Base-by-base conservation (phyloP, 2,329 filamentous ascomycete species). In the Colletotrichum salicis region DNA sequence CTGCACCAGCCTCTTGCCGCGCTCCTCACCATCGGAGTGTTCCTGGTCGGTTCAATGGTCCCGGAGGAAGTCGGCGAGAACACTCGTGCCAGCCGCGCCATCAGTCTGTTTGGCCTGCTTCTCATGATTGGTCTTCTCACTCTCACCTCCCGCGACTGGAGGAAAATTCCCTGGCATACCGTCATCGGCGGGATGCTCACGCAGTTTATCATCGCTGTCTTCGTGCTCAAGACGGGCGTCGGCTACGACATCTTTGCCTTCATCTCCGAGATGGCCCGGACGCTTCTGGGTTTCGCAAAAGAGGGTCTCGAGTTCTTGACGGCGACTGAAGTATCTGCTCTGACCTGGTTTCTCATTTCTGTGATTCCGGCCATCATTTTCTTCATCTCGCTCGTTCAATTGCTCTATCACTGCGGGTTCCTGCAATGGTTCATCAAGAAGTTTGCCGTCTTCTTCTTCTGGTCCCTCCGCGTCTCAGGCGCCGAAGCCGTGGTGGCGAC, bases 371-470 rank as follows among this genome's bases (percentile, higher is more conserved):
- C 92, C 63, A 93, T 94, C 79, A 91, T 94, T 80, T 94, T 94
- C 86, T 94, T 94, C 87, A 90, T 94, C 57, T 87, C 92, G 1
- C 84, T 94, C 13, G 91, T 94, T 7, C 91, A 93, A 79, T 85
- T 94, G 1, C 79, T 93, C 41, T 94, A 92, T 82, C 91, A 93
- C 83, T 87, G 87, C 77, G 90, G 90, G 2, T 80, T 91, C 31
- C 83, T 94, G 55, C 92, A 94, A 81, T 94, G 92, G 92, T 91
- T 92, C 79, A 87, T 94, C 75, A 86, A 85, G 71, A 94, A 94
- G 77, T 93, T 93, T 76, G 92, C 92, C 67, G 85, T 88, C 52
- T 92, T 94, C 83, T 94, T 94, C 87, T 94, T 93, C 87, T 94
- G 92, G 90, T 86, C 85, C 54, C 91, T 94, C 85, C 86, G 88